A percentile compares a stretch with the other conserved stretches of the same genome.
Conservation (phyloP, 139 green algal species). For the Volvox reticuliferus region DNA sequence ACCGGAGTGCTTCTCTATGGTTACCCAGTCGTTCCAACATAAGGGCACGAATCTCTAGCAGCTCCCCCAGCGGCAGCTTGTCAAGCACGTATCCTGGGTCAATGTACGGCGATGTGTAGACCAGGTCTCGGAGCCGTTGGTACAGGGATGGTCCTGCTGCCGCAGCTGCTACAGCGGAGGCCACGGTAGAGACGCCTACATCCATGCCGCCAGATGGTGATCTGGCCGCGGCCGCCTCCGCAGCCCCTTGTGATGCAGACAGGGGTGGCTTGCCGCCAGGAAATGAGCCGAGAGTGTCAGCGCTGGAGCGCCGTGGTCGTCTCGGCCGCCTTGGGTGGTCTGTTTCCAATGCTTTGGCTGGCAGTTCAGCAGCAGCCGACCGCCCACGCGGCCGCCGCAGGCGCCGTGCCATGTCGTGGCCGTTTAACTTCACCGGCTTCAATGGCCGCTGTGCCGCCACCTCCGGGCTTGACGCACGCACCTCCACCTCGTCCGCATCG, state of each 20-base stretch:
- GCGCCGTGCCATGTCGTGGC: neutral
- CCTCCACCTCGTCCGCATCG: neutral
- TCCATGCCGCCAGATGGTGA: neutral
- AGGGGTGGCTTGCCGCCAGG: neutral
- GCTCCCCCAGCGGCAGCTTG: slow-evolving; percentile 68
- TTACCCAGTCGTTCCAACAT: slow-evolving; percentile 83
- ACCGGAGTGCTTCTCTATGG: slow-evolving; percentile 79
- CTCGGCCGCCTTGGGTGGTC: neutral
- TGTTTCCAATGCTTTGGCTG: neutral
- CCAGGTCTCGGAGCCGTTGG: slow-evolving; percentile 70
- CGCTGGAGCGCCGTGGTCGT: slow-evolving; percentile 2
- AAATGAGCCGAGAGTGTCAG: neutral
- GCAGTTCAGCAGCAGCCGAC: neutral
- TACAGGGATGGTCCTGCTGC: slow-evolving; percentile 52
- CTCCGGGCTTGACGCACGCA: neutral
- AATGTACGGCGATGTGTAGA: slow-evolving; percentile 74
- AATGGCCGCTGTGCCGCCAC: neutral
- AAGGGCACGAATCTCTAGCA: slow-evolving; percentile 84
- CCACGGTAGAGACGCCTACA: neutral
- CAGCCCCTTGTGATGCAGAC: neutral
- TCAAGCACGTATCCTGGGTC: slow-evolving; percentile 78
- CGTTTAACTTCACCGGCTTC: neutral
- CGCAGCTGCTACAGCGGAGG: neutral
- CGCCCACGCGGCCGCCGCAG: neutral
- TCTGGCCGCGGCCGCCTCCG: neutral